Evolutionary conservation across 1,284 basidiomycete species (phyloP), one percentile per base, ranked within the genome.

Genomic region (Anthracocystis setariae): DNA sequence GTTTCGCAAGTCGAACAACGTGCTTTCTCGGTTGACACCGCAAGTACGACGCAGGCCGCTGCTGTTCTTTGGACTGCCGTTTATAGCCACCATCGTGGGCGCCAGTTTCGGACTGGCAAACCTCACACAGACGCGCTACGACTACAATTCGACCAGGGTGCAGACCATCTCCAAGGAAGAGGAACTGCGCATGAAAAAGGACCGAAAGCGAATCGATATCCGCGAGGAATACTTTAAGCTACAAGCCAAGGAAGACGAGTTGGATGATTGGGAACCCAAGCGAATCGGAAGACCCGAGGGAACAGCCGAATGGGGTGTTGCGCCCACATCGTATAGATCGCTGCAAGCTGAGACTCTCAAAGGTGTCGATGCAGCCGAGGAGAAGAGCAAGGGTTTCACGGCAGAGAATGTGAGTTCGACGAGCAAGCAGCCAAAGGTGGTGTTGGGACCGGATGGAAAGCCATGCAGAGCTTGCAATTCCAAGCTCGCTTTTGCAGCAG

Each of bases 81-180:
- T 98, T 84, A 70, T 96, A 20, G 82, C 90, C 59, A 86, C 94
- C 77, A 91, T 97, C 81, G 92, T 97, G 65, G 89, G 87, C 8
- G 90, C 92, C 15, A 93, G 91, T n/a, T 97, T 91, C 80, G 93
- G 89, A 2, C 85, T 98, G 48, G 88, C 90, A 39, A 86, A 87
- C 3, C 89, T 98, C 80, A 94, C 94, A 0, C 92, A 94, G 84
- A 94, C 92, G 15, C 87, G 92, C 35, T 98, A 97, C 83, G 94
- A 96, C 80, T 85, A 92, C 72, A 90, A 94, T 46, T 89, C 91
- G 74, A 87, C 90, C 82, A 92, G 90, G 80, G 88, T 92, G 27
- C 87, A 88, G 76, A 87, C 88, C 84, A 84, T 98, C 32, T 87
- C 88, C 32, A 90, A 90, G 77, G 91, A 96, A 83, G 90, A 96